Base-by-base conservation (phyloP, 2,329 filamentous ascomycete genomes). In the Cladophialophora chaetospira region DNA sequence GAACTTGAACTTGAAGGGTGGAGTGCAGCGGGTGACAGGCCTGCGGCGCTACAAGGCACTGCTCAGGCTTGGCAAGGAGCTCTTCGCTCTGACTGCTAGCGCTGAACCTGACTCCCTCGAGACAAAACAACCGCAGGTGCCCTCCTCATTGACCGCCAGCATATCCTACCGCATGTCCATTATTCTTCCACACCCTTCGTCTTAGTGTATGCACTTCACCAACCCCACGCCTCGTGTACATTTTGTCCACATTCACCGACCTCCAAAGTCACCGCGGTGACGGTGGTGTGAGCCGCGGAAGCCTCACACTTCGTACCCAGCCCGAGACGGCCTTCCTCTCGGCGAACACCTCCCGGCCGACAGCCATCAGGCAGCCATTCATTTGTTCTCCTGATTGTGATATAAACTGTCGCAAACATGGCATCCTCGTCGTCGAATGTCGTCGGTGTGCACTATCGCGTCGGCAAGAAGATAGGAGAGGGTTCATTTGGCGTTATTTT, bases 391-490 rank as follows among this genome's bases (percentile, higher is more conserved):
- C n/a, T 40, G 45, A 33, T 38, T 21, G 19, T 29, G 9, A 4
- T 5, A 15, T 25, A 9, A 26, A 25, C 10, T n/a, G 3, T 21
- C 46, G 33, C 23, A 28, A 53, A 26, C 31, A 94, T 94, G 90
- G 86, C 90, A 57, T 92, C 89, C 64, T 91, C 88, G 59, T 94
- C 90, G 63, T 96, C 91, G 61, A 97, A 97, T 77, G 94, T 99
- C 67, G 94, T 97, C 70, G 94, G 94, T 72, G 94, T 99, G 66
- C 94, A 99, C 79, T 99, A 99, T 77, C 85, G 94, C 66, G 94
- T 99, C 66, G 94, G 94, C 69, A 97, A 97, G 85, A 99, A 99
- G 81, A 97, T 99, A 68, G 94, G 94, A 74, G 94, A 97, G 84
- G 93, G 93, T 65, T 96, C 91, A 35, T 97, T 97, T 71, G 93